Evolutionary conservation across 1,284 basidiomycete species (phyloP).

Genomic region (Uromyces viciae-fabae): DNA sequence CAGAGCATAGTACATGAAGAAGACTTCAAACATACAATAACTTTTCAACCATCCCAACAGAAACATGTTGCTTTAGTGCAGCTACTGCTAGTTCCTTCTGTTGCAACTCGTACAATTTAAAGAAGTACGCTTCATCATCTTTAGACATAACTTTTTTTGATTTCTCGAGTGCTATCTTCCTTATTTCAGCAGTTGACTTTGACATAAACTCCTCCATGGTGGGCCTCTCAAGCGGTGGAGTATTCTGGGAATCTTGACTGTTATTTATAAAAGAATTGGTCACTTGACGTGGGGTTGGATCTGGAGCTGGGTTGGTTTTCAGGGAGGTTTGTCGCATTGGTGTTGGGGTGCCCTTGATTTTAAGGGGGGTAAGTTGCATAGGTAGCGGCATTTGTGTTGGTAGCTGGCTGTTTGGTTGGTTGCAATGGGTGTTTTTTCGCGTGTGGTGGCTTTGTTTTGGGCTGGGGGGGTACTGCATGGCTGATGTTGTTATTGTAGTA

Average conservation of each 20-base stretch:
- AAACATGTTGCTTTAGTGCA: not conserved
- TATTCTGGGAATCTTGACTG: not conserved
- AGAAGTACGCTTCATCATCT: not conserved
- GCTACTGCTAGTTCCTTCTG: not conserved
- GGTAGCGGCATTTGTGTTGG: too few relatives aligned
- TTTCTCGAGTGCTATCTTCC: not conserved
- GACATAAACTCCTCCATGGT: not conserved
- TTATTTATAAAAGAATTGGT: not conserved
- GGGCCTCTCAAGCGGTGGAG: not conserved
- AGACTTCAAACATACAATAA: not conserved
- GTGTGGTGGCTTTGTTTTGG: too few relatives aligned
- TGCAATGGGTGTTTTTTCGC: too few relatives aligned
- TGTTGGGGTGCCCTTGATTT: too few relatives aligned
- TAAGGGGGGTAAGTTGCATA: too few relatives aligned
- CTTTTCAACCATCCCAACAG: conserved; percentile 7
- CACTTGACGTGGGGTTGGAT: too few relatives aligned
- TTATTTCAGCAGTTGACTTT: not conserved
- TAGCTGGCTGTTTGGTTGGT: too few relatives aligned
- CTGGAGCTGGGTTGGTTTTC: too few relatives aligned
- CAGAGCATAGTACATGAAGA: too few relatives aligned
- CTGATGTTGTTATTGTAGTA: too few relatives aligned
- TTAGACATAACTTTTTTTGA: not conserved
- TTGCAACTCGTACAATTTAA: not conserved
- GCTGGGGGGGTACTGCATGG: not conserved
- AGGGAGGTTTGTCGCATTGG: too few relatives aligned